phyloP scores from a whole-genome alignment of 2,329 filamentous ascomycete genomes.

The Stemphylium lycopersici region DNA sequence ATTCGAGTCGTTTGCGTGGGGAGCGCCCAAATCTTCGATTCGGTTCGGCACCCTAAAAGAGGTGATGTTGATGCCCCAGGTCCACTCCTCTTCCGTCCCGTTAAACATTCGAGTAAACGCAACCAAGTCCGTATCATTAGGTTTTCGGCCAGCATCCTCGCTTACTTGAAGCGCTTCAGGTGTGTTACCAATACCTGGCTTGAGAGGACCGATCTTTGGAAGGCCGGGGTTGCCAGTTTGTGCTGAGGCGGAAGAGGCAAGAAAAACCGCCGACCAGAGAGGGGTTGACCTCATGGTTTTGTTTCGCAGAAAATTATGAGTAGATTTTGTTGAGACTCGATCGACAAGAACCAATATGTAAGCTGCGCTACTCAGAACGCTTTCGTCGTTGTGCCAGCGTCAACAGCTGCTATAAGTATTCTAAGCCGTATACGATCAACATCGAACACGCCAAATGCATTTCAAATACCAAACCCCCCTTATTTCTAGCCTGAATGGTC shows the following conservation, averaged over 20 bases:
- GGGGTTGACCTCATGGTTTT: background rate
- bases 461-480: too few relatives aligned
- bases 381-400: too few relatives aligned
- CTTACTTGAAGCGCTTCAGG: conserved; percentile 1
- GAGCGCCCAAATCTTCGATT: background rate
- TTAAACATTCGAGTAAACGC: background rate
- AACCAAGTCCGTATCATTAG: background rate
- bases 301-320: background rate
- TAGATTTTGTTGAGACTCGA: background rate
- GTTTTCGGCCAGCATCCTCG: background rate
- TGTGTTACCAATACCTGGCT: background rate
- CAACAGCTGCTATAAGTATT: too few relatives aligned
- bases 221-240: background rate
- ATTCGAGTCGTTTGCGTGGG: background rate
- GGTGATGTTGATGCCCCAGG: conserved; percentile 4
- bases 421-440: too few relatives aligned
- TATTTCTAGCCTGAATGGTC: too few relatives aligned
- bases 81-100: background rate
- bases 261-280: background rate
- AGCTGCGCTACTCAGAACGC: too few relatives aligned
- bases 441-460: too few relatives aligned
- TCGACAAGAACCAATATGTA: background rate
- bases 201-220: background rate
- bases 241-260: background rate
- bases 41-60: background rate